Evolutionary conservation across 2,329 filamentous ascomycete species (phyloP), one percentile per base, ranked within the genome.

Genomic region (Epichloe bromicola): DNA sequence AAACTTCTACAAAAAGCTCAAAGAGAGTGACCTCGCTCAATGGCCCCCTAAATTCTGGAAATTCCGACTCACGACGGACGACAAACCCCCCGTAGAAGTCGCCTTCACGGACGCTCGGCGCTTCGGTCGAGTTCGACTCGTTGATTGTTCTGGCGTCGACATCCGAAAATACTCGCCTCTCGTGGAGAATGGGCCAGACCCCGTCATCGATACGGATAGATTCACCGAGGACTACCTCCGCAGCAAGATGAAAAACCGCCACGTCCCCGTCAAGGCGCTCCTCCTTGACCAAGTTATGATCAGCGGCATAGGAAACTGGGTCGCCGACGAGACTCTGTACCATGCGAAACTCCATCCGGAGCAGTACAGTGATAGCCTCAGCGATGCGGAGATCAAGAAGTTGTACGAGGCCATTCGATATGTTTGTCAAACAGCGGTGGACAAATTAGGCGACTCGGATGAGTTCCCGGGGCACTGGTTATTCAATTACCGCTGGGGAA

Each of bases 221-320:
- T 79, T 97, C 56, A 94, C 88, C 0, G 76, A 85, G 50, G 76
- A 80, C 1, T 97, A 87, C 76, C 67, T 98, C 17, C 69, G 66
- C n/a, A 67, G 74, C 51, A 86, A 88, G 65, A 74, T 96, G 71
- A 73, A 69, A 47, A 80, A 76, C 52, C 89, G 91, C 50, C 87
- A 80, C 59, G 86, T 96, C 0, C 90, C 91, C 0, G 78, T 97
- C 56, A 97, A 97, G 65, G 87, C 89, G 0, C 73, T 96, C 19
- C 71, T 98, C 12, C 74, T 97, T 3, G 88, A 97, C 63, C 93
- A 98, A 67, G 76, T 81, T 17, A 86, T 86, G 63, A 86, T 97
- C 54, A 93, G 86, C 60, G 93, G 93, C 7, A 87, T 98, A 55
- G 93, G 93, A 0, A 97, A 97, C 63, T 98, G 91, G 91, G 91